phyloP scores from a whole-genome alignment of 2,329 filamentous ascomycete genomes.

The Colletotrichum melonis region DNA sequence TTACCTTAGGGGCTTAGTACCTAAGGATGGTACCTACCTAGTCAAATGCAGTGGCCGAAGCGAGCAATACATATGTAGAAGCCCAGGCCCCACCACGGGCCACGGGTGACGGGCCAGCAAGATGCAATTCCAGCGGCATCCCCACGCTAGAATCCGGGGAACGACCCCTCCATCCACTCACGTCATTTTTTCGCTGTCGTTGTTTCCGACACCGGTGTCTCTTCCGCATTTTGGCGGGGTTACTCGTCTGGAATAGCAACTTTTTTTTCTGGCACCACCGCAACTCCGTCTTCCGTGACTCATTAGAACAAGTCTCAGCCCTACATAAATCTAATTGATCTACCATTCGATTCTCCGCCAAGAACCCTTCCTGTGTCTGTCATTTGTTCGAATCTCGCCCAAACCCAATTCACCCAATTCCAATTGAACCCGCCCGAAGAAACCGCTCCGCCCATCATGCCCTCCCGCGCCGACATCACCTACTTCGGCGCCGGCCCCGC shows the following conservation, averaged over 20 bases:
- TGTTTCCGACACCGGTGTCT: constrained; percentile 27
- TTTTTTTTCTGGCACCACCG: constrained; percentile 27
- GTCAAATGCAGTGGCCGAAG: constrained; percentile 10
- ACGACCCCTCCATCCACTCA: constrained; percentile 35
- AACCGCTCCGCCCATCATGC: constrained; percentile 62
- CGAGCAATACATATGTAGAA: not conserved
- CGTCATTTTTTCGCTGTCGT: constrained; percentile 20
- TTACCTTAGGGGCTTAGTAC: no score
- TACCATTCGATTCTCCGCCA: not conserved
- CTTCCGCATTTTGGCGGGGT: constrained; percentile 34
- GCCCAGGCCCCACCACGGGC: constrained; percentile 14
- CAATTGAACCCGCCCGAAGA: not conserved
- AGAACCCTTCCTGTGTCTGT: not conserved
- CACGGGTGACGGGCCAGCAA: constrained; percentile 6
- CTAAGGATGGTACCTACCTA: no score
- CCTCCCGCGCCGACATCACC: constrained; percentile 77
- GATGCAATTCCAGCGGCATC: constrained; percentile 22
- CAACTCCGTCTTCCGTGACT: constrained; percentile 20
- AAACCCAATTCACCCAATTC: not conserved
- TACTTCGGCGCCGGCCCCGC: constrained; percentile 95
- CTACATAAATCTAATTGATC: constrained; percentile 13
- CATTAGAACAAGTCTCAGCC: constrained; percentile 6
- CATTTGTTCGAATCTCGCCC: not conserved
- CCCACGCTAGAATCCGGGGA: constrained; percentile 29
- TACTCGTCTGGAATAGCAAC: constrained; percentile 31